phyloP scores from a whole-genome alignment of 805 yeast species.

The Teunomyces tritomae region DNA sequence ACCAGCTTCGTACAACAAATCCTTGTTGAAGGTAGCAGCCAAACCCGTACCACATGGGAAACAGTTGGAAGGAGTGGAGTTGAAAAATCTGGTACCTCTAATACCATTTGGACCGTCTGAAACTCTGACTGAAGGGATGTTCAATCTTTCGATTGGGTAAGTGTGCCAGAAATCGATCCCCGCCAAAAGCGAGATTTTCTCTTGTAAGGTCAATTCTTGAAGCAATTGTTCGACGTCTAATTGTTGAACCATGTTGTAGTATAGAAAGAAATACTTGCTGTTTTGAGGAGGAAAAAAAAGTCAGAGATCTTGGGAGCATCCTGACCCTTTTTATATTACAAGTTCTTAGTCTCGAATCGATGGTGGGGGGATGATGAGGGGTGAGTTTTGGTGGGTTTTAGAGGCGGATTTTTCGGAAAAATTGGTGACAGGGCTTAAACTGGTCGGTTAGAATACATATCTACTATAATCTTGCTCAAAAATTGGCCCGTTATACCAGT shows the following conservation, averaged over 20 bases:
- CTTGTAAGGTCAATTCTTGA: slow-evolving; percentile 30
- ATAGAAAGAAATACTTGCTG: not conserved
- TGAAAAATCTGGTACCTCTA: slow-evolving; percentile 55
- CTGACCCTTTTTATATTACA: not conserved
- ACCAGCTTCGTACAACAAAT: slow-evolving; percentile 49
- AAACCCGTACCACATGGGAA: slow-evolving; percentile 61
- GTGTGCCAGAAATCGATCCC: slow-evolving; percentile 23
- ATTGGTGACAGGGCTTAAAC: not conserved
- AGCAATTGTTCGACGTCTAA: slow-evolving; percentile 30
- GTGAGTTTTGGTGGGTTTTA: not conserved
- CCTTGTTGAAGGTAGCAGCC: slow-evolving; percentile 56
- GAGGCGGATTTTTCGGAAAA: not conserved
- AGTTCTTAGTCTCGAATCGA: not conserved
- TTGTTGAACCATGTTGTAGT: not conserved
- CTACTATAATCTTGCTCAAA: not conserved
- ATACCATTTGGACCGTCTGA: slow-evolving; percentile 65
- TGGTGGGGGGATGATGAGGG: not conserved
- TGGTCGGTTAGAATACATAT: not conserved
- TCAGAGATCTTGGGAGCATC: not conserved
- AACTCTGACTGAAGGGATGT: slow-evolving; percentile 15
- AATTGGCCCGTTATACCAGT: not conserved
- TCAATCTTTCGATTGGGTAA: slow-evolving; percentile 12
- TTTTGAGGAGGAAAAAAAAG: not conserved
- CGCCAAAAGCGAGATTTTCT: slow-evolving; percentile 36
- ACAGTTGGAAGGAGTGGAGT: slow-evolving; percentile 53